phyloP scores from a whole-genome alignment of 2,329 filamentous ascomycete genomes.

The Cladorrhinum sp. region DNA sequence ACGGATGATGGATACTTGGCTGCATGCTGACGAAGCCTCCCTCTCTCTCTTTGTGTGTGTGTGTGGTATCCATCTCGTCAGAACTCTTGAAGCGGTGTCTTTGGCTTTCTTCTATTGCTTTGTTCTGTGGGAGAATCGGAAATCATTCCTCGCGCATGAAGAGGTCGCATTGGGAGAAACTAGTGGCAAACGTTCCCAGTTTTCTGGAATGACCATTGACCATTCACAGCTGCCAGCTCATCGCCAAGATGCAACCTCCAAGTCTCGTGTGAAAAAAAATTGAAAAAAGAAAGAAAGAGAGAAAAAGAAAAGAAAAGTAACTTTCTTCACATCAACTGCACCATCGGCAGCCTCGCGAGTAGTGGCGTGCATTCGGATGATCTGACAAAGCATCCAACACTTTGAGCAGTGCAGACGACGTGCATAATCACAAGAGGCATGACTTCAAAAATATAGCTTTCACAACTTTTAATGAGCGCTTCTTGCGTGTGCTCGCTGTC shows the following conservation, averaged over 20 bases:
- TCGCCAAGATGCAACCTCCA: neutral
- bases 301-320: too few species aligned
- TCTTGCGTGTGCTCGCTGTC: neutral
- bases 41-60: too few species aligned
- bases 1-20: too few species aligned
- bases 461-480: neutral
- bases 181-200: too few species aligned
- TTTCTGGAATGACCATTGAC: neutral
- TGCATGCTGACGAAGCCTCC: neutral
- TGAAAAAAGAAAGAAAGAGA: neutral
- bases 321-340: neutral
- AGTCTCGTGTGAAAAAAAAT: too few species aligned
- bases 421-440: neutral
- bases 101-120: neutral
- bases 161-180: neutral
- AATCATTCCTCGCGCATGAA: too few species aligned
- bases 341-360: neutral
- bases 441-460: neutral
- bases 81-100: neutral
- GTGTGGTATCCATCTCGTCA: neutral
- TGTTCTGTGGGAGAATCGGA: too few species aligned
- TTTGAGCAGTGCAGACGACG: neutral
- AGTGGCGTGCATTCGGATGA: neutral
- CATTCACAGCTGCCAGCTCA: neutral
- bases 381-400: neutral